A percentile compares a stretch with the other conserved stretches of the same genome.
These are phyloP conservation scores for Sophora flavescens DNA, from an alignment of 306 rosid genomes.

Conservation along the genomic window DNA sequence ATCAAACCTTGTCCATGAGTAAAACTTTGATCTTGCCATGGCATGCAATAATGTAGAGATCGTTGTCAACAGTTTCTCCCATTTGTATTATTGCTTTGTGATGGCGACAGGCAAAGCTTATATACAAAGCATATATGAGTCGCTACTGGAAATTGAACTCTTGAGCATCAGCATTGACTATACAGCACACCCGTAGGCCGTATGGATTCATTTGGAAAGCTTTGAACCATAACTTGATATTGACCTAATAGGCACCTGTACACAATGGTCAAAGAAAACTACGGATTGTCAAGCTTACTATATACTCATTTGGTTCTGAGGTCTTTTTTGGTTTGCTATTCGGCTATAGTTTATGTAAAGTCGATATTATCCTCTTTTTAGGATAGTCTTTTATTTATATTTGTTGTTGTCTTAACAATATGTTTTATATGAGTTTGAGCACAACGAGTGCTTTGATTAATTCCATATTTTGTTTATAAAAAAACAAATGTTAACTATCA, in stretches of 20 bases:
- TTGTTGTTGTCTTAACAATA: too few relatives aligned
- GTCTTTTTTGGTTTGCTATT: too few relatives aligned
- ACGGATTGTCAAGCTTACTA: not conserved
- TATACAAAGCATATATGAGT: conserved; percentile 39
- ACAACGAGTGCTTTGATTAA: too few relatives aligned
- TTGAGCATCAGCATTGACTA: conserved; percentile 21
- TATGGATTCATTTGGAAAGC: conserved; percentile 33
- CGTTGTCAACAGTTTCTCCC: conserved; percentile 36
- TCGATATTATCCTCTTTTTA: too few relatives aligned
- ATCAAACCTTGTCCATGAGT: conserved; percentile 36
- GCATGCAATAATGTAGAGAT: conserved; percentile 42
- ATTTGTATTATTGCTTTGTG: conserved; percentile 47
- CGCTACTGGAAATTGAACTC: not conserved
- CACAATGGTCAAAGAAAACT: not conserved
- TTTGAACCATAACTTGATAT: conserved; percentile 33
- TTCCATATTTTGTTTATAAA: too few relatives aligned
- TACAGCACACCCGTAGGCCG: not conserved
- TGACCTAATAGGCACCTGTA: conserved; percentile 18
- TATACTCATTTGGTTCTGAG: too few relatives aligned
- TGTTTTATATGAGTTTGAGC: too few relatives aligned
- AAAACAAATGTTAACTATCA: not conserved
- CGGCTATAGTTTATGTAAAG: too few relatives aligned
- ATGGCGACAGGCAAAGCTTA: conserved; percentile 42
- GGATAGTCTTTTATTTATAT: too few relatives aligned
- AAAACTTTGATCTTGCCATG: conserved; percentile 36